Conservation (phyloP, 164 flowering plant genomes). For the Nelumbo lutea region DNA sequence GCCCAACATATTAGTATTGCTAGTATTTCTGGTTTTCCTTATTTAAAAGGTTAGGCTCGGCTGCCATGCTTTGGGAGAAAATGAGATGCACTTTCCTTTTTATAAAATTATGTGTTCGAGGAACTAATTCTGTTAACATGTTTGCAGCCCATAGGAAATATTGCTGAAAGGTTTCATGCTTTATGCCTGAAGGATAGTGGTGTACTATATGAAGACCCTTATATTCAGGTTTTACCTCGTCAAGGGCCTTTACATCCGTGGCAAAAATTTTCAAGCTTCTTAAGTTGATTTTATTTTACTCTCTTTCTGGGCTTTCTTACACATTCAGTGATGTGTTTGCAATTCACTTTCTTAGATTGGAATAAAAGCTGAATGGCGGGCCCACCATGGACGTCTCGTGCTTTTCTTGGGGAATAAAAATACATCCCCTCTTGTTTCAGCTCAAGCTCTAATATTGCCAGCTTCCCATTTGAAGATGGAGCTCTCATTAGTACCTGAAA, state of each 20-base stretch:
- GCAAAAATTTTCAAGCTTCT: background rate
- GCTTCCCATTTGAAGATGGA: constrained; percentile 87
- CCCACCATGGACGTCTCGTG: constrained; percentile 85
- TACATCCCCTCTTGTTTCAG: constrained; percentile 80
- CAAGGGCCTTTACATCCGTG: background rate
- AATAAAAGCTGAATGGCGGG: constrained; percentile 93
- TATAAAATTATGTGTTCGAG: background rate
- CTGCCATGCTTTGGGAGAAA: background rate
- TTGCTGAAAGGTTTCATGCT: constrained; percentile 82
- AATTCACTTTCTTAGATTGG: constrained; percentile 59
- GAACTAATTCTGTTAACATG: constrained; percentile 2
- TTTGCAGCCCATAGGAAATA: constrained; percentile 88
- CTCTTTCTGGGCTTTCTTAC: background rate
- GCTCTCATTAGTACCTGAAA: constrained; percentile 87
- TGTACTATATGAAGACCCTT: constrained; percentile 88
- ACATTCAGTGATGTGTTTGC: constrained; percentile 1
- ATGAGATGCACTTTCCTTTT: background rate
- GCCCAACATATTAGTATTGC: background rate
- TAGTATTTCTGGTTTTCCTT: background rate
- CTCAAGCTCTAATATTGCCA: constrained; percentile 76
- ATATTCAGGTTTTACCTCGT: constrained; percentile 63
- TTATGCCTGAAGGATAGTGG: constrained; percentile 96
- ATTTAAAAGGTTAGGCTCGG: background rate
- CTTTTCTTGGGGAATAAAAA: constrained; percentile 98
- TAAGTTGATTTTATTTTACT: background rate